phyloP scores from a whole-genome alignment of 495 filamentous ascomycete species.

The Podospora conica region DNA sequence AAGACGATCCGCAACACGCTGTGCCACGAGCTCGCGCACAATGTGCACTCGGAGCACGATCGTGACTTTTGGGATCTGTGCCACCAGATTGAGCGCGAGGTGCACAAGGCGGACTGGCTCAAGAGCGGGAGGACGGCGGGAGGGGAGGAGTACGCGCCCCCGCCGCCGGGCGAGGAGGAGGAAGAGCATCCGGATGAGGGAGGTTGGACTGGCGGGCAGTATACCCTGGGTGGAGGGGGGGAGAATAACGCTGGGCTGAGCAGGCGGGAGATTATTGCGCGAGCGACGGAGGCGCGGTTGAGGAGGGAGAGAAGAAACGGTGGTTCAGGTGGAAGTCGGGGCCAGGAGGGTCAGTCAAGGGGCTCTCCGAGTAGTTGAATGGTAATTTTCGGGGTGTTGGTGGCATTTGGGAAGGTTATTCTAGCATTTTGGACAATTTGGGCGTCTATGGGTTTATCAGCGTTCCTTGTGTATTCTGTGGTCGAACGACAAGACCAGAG shows the following conservation, averaged over 20 bases:
- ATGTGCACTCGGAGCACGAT: conserved; percentile 79
- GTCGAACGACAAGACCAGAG: neutral
- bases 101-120: conserved; percentile 70
- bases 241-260: conserved; percentile 18
- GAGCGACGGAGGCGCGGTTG: conserved; percentile 67
- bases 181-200: conserved; percentile 66
- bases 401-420: neutral
- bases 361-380: neutral
- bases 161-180: conserved; percentile 30
- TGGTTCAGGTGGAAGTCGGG: neutral
- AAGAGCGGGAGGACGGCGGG: conserved; percentile 58
- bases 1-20: conserved; percentile 82
- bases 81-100: conserved; percentile 78
- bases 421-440: neutral
- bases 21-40: conserved; percentile 93
- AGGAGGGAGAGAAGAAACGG: conserved; percentile 40
- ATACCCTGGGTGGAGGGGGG: conserved; percentile 62
- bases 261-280: conserved; percentile 66
- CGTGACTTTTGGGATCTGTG: conserved; percentile 82
- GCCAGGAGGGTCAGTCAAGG: neutral
- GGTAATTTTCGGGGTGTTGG: neutral
- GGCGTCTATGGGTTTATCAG: neutral
- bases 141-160: conserved; percentile 58
- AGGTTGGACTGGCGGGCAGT: conserved; percentile 84
- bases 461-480: neutral